Percentiles rank a stretch among this genome's conserved stretches.
Evolutionary conservation across 1,284 basidiomycete species (phyloP).

Genomic region (Naganishia sp.): DNA sequence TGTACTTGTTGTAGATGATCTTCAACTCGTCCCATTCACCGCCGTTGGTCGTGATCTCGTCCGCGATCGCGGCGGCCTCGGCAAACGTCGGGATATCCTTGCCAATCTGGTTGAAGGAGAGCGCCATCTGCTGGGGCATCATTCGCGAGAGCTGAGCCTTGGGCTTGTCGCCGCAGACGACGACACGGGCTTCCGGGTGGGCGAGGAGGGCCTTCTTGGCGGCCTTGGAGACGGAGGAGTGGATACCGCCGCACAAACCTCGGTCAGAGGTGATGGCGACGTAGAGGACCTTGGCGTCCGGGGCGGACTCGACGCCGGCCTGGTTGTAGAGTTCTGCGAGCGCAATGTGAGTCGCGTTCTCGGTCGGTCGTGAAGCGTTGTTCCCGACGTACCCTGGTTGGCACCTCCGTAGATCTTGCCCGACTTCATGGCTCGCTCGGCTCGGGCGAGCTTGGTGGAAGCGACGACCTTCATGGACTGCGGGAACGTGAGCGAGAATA

Average conservation of each 20-base stretch:
- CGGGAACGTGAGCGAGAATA: too few species aligned
- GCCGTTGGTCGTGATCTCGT: constrained; percentile 83
- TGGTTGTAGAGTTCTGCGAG: constrained; percentile 59
- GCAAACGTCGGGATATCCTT: constrained; percentile 96
- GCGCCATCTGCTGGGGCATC: constrained; percentile 67
- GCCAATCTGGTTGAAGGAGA: constrained; percentile 97
- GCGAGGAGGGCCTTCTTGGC: constrained; percentile 68
- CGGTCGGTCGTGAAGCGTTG: too few species aligned
- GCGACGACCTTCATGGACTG: constrained; percentile 99
- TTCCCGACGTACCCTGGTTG: constrained; percentile 72
- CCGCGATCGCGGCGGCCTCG: constrained; percentile 90
- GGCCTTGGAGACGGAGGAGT: constrained; percentile 91
- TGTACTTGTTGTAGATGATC: constrained; percentile 93
- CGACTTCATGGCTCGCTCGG: constrained; percentile 88
- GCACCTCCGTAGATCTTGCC: constrained; percentile 94
- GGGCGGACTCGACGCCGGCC: constrained; percentile 54
- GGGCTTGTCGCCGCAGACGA: constrained; percentile 95
- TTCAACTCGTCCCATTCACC: constrained; percentile 79
- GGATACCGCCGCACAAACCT: constrained; percentile 99
- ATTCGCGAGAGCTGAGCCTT: constrained; percentile 84
- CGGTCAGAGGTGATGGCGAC: constrained; percentile 96
- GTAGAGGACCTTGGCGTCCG: constrained; percentile 75
- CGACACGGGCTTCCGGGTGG: constrained; percentile 67
- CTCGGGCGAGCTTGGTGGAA: constrained; percentile 93
- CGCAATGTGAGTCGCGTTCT: too few species aligned